A percentile compares a stretch with the other conserved stretches of the same genome.
phyloP scores from a whole-genome alignment of 495 filamentous ascomycete species.

The Pyrenula massariospora region DNA sequence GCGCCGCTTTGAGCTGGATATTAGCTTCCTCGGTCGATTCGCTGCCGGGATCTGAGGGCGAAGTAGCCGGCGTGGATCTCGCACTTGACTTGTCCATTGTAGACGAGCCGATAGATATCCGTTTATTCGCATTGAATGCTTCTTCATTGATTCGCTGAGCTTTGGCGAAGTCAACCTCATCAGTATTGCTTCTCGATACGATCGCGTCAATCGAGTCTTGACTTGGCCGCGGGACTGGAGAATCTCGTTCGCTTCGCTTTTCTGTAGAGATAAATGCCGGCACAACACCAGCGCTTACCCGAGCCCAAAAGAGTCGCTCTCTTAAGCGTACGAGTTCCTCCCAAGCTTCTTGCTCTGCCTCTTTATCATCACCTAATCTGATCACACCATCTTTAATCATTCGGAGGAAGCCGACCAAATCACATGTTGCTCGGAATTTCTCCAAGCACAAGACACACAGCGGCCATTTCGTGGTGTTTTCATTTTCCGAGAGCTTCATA shows the following conservation, averaged over 20 bases:
- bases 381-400: conserved; percentile 85
- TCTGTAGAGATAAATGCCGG: conserved; percentile 37
- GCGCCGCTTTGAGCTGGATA: not conserved
- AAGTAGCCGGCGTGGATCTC: not conserved
- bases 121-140: not conserved
- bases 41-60: not conserved
- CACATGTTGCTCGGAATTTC: conserved; percentile 76
- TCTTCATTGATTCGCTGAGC: not conserved
- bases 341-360: conserved; percentile 77
- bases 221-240: not conserved
- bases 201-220: not conserved
- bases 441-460: conserved; percentile 78
- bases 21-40: not conserved
- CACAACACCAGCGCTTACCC: conserved; percentile 80
- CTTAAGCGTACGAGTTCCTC: conserved; percentile 80
- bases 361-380: conserved; percentile 57
- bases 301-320: conserved; percentile 92
- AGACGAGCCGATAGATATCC: not conserved
- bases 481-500: conserved; percentile 76
- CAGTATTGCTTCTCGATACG: not conserved
- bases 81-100: not conserved
- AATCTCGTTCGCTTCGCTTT: not conserved
- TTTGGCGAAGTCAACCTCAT: not conserved
- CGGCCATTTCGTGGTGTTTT: conserved; percentile 77
- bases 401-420: conserved; percentile 82